Base-by-base conservation (phyloP, 2,329 filamentous ascomycete genomes). In the Nannizzia gypsea region DNA sequence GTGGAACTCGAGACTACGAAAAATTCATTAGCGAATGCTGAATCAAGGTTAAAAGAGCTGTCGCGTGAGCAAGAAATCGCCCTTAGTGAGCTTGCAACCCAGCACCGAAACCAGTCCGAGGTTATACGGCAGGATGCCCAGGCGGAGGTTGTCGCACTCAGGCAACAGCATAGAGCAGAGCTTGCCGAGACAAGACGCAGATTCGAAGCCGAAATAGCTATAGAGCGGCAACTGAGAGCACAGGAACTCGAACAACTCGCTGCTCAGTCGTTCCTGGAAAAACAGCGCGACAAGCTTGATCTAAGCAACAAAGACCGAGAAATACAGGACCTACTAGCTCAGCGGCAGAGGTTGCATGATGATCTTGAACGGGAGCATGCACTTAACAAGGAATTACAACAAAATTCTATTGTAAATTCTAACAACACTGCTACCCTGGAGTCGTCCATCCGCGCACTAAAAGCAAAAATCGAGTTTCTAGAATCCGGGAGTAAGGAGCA, bases 401-500 rank as follows among this genome's bases (percentile, higher is more conserved):
- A 78, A 46, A 83, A 82, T 50, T 69, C 88, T 17, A 77, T 81
- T 3, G 83, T 85, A 42, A 77, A 83, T 6, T 80, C 83, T 3
- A 78, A 79, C 6, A 82, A 83, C 44, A 84, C 83, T 60, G 77
- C 84, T 9, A 82, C 82, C 0, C 77, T 96, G 9, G 89, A 96
- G 65, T 85, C 84, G 38, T 84, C 87, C 24, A 85, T 88, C 64
- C 84, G 86, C 63, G 87, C 86, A 2, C 81, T 95, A 64, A 83
- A 86, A 65, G 88, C 89, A 1, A 88, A 92, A 66, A 88, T 95
- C 61, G 86, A 91, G 64, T 95, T 95, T 69, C 82, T 96, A 17
- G 90, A 96, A 71, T 93, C 89, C 0, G 90, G 90, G 67, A 90
- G 84, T 71, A 89, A 95, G 72, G 88, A 90, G 13, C 90, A 96